Conservation (phyloP, 768 basidiomycete species). For the Cyathus striatus region DNA sequence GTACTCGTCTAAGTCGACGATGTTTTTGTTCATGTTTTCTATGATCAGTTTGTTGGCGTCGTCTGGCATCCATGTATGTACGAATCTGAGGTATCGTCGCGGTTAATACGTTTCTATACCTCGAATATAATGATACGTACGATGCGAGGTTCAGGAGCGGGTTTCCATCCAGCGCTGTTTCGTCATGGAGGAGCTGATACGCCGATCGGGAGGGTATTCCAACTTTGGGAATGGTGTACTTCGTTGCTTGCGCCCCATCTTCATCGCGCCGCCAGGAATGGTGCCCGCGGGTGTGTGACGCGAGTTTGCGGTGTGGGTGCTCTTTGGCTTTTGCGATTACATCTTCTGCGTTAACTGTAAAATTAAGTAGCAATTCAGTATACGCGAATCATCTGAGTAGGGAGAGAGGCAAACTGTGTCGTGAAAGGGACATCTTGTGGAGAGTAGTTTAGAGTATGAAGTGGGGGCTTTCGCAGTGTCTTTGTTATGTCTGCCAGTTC, state of each 20-base stretch:
- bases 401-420: conserved; percentile 24
- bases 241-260: conserved; percentile 33
- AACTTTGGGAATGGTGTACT: conserved; percentile 37
- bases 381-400: background rate
- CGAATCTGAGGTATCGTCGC: conserved; percentile 27
- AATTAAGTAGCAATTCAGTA: background rate
- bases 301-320: conserved; percentile 32
- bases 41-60: conserved; percentile 50
- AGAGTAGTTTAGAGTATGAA: background rate
- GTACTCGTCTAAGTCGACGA: conserved; percentile 66
- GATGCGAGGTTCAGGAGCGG: conserved; percentile 61
- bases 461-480: background rate
- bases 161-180: conserved; percentile 52
- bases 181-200: conserved; percentile 49
- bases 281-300: conserved; percentile 20
- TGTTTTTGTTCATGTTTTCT: conserved; percentile 62
- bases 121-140: conserved; percentile 30
- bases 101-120: background rate
- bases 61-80: conserved; percentile 57
- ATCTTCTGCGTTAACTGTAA: conserved; percentile 42
- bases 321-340: conserved; percentile 37
- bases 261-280: conserved; percentile 35
- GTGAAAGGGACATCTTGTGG: conserved; percentile 27
- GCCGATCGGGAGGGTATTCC: conserved; percentile 41
- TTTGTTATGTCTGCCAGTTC: background rate